A percentile compares a stretch with the other conserved stretches of the same genome.
phyloP scores from a whole-genome alignment of 495 filamentous ascomycete species.

The Clohesyomyces aquaticus region DNA sequence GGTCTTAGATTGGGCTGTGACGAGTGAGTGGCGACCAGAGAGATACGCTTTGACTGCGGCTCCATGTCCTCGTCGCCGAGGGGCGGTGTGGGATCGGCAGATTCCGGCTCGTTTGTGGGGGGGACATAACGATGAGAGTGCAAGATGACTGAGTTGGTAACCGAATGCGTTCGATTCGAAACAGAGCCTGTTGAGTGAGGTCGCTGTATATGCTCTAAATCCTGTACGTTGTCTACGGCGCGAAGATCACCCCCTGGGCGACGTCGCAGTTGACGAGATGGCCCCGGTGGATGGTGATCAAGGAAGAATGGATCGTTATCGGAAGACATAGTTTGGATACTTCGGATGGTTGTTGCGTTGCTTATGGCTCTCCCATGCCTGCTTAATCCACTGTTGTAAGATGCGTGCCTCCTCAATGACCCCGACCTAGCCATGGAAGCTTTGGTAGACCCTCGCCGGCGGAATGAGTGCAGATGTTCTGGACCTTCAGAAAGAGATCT shows the following conservation, averaged over 20 bases:
- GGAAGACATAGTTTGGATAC: constrained; percentile 48
- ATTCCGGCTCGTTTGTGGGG: constrained; percentile 1
- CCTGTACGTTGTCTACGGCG: constrained; percentile 73
- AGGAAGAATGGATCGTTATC: constrained; percentile 47
- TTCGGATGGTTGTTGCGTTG: constrained; percentile 51
- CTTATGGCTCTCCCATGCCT: constrained; percentile 60
- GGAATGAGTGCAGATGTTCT: constrained; percentile 30
- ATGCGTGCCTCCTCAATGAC: constrained; percentile 64
- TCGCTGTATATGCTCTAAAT: constrained; percentile 62
- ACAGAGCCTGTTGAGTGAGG: constrained; percentile 75
- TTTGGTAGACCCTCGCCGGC: constrained; percentile 33
- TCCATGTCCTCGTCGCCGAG: constrained; percentile 11
- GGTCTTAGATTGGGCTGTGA: constrained; percentile 77
- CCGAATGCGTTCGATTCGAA: constrained; percentile 68
- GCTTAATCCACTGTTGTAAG: constrained; percentile 73
- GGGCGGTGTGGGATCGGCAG: constrained; percentile 3
- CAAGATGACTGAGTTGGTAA: constrained; percentile 61
- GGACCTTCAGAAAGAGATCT: constrained; percentile 20
- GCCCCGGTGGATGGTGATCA: constrained; percentile 44
- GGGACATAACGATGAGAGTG: constrained; percentile 27
- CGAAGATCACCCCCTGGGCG: constrained; percentile 88
- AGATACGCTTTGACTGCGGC: constrained; percentile 44
- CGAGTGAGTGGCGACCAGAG: constrained; percentile 73
- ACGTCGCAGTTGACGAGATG: constrained; percentile 68
- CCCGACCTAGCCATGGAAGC: constrained; percentile 30